Percentiles rank a stretch among this genome's conserved stretches.
phyloP scores from a whole-genome alignment of 495 filamentous ascomycete species.

The Lophium mytilinum region DNA sequence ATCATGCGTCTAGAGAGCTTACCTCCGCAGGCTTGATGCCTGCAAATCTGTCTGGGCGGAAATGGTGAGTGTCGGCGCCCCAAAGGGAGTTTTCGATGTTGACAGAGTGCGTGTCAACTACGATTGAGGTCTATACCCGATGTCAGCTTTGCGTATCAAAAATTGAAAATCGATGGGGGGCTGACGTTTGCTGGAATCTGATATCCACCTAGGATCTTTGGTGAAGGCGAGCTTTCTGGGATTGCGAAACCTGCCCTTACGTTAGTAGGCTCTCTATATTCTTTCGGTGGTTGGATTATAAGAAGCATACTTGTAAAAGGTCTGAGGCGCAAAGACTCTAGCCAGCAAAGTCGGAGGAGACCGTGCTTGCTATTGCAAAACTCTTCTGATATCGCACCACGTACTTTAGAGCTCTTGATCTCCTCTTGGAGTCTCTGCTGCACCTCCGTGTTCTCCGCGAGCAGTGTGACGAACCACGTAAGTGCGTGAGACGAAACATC shows the following conservation, averaged over 20 bases:
- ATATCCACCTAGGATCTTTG: constrained; percentile 26
- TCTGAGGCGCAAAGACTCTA: constrained; percentile 33
- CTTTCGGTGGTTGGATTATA: not conserved
- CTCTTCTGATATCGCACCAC: not conserved
- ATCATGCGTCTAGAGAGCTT: not conserved
- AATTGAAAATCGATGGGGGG: not conserved
- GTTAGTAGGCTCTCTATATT: not conserved
- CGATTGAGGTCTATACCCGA: constrained; percentile 20
- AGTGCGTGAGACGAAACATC: constrained; percentile 37
- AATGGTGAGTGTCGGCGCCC: constrained; percentile 27
- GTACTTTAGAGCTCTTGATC: not conserved
- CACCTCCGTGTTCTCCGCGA: constrained; percentile 28
- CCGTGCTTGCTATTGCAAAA: constrained; percentile 14
- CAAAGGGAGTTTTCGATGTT: constrained; percentile 34
- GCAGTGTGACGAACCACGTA: constrained; percentile 33
- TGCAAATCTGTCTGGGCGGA: constrained; percentile 20
- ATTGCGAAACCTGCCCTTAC: constrained; percentile 26
- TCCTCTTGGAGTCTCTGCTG: constrained; percentile 30
- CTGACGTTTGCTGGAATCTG: constrained; percentile 17
- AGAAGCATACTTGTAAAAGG: constrained; percentile 23
- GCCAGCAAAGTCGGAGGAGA: constrained; percentile 28
- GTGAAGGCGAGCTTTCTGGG: constrained; percentile 32
- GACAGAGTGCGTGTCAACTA: constrained; percentile 35
- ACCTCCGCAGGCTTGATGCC: not conserved
- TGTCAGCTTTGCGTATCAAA: not conserved